Base-by-base conservation (phyloP, 345 rosid species). In the Citrus inodora region DNA sequence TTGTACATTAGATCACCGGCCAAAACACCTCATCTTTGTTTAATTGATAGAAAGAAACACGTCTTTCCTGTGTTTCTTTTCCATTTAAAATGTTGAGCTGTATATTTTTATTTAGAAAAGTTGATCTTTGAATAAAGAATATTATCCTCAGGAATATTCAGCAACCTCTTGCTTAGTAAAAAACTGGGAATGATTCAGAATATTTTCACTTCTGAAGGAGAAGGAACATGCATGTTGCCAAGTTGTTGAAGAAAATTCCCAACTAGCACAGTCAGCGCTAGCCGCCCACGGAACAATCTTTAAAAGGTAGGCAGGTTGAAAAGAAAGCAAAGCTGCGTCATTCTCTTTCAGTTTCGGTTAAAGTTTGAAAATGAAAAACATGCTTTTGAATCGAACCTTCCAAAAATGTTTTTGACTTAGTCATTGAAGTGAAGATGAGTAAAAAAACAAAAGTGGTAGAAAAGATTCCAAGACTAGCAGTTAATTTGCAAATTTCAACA, bases 121-220 rank as follows among this genome's bases (percentile, higher is more conserved):
- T 73, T 33, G 33, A 74, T 27, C 5, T 61, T 24, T 24, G 19
- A 37, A 40, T 74, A 74, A 61, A 60, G 55, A 74, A 38, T 22
- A 7, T 74, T 74, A 61, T 74, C 40, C 68, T 61, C 7, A 30
- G 42, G 77, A 60, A 60, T 61, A 74, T 74, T 17, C 56, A 74
- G 22, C 33, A 32, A 33, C 46, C 22, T 21, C n/a, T 46, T 75
- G 46, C 61, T 48, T 28, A 25, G 62, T 48, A 25, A 48, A 51
- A 21, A 69, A 27, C 70, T 22, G 7, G 78, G 30, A 19, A 46
- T 28, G 70, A 75, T 46, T 75, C 78, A 63, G 46, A 75, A 75
- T 46, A 13, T 3, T 11, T 46, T 46, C 17, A 46, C 16, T 3
- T 46, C 51, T 46, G 17, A 11, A 46, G 14, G 14, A 42, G 51